Percentiles rank a stretch among this genome's conserved stretches.
These are phyloP conservation scores for Phylloporus arenicola DNA, from an alignment of 768 basidiomycete species.

Conservation along the genomic window DNA sequence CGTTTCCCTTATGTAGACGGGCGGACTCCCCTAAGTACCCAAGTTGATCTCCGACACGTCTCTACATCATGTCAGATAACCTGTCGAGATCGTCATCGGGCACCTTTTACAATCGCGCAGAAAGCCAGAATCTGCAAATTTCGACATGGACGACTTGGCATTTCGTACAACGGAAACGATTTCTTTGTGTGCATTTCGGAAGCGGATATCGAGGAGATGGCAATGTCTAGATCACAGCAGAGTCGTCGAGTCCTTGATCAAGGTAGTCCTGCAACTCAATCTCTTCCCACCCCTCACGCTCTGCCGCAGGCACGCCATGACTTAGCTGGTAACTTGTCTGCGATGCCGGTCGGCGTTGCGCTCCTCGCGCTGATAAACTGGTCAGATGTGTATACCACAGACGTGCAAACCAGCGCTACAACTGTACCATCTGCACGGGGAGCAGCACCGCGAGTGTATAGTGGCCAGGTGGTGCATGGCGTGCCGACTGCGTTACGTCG, in stretches of 20 bases:
- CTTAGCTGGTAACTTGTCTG: conserved; percentile 41
- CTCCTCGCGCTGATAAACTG: conserved; percentile 39
- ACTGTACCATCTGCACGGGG: conserved; percentile 35
- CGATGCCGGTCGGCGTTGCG: conserved; percentile 21
- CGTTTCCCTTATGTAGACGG: background rate
- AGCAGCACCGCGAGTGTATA: background rate
- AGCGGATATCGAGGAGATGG: background rate
- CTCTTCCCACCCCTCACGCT: conserved; percentile 24
- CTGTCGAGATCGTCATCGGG: background rate
- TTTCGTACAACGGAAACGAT: background rate
- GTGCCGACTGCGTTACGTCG: no score
- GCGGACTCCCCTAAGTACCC: background rate
- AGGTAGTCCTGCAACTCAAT: conserved; percentile 24
- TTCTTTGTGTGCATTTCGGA: background rate
- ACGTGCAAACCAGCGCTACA: conserved; percentile 51
- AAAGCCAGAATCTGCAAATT: background rate
- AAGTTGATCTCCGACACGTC: background rate
- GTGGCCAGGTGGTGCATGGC: no score
- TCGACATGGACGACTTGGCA: background rate
- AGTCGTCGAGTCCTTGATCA: conserved; percentile 67
- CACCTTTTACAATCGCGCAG: background rate
- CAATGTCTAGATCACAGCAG: background rate
- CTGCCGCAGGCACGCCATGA: conserved; percentile 44
- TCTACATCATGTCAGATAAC: background rate
- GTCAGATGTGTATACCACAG: conserved; percentile 65